Evolutionary conservation across 2,329 filamentous ascomycete species (phyloP).

Genomic region (Sclerotinia borealis): DNA sequence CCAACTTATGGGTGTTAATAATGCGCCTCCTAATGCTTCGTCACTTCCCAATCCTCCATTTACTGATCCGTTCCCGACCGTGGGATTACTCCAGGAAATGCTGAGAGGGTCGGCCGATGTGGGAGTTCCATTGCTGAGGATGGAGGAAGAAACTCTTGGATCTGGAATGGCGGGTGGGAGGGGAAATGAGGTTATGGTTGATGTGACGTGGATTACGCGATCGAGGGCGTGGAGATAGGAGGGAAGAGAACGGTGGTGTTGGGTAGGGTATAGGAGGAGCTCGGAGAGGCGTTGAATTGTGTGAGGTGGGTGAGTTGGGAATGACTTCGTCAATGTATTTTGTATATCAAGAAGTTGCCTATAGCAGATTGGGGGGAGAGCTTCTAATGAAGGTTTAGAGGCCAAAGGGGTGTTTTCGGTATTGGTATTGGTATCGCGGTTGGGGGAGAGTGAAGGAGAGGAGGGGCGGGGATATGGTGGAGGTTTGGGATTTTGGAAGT

Average conservation of each 20-base stretch:
- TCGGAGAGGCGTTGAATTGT: slow-evolving; percentile 90
- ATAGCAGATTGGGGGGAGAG: not conserved
- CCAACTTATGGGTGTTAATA: slow-evolving; percentile 94
- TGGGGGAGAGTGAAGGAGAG: slow-evolving; percentile 41
- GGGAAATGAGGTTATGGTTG: slow-evolving; percentile 72
- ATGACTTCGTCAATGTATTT: slow-evolving; percentile 56
- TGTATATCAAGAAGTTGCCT: slow-evolving; percentile 50
- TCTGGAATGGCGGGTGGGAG: slow-evolving; percentile 63
- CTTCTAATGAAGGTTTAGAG: not conserved
- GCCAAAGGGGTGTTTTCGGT: slow-evolving; percentile 39
- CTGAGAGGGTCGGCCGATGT: slow-evolving; percentile 32
- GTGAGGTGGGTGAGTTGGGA: slow-evolving; percentile 73
- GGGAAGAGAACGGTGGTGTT: slow-evolving; percentile 74
- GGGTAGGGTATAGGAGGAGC: slow-evolving; percentile 68
- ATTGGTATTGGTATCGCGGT: not conserved
- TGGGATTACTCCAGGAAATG: slow-evolving; percentile 44
- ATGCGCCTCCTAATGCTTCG: slow-evolving; percentile 80
- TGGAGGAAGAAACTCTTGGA: slow-evolving; percentile 44
- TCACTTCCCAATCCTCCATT: slow-evolving; percentile 61
- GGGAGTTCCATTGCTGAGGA: slow-evolving; percentile 53
- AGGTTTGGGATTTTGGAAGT: slow-evolving; percentile 49
- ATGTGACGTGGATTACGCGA: slow-evolving; percentile 85
- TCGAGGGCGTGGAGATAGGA: slow-evolving; percentile 88
- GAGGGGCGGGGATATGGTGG: slow-evolving; percentile 37
- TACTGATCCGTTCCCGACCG: slow-evolving; percentile 29